phyloP scores from a whole-genome alignment of 257 asterid genomes.

The Gentiana macrophylla region DNA sequence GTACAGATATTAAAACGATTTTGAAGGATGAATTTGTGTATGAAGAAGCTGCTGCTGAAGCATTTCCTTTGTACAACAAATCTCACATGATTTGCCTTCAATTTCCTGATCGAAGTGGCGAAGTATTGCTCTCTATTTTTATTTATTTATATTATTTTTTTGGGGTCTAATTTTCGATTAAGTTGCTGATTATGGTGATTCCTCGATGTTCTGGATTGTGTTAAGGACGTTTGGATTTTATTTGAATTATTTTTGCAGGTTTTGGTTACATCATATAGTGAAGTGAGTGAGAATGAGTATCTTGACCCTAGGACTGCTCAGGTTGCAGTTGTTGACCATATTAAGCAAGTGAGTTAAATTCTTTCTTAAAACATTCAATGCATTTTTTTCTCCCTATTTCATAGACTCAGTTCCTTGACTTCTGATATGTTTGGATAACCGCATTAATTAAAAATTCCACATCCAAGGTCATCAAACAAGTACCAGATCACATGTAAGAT shows the following conservation, averaged over 20 bases:
- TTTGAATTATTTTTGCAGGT: conserved; percentile 38
- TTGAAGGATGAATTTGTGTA: conserved; percentile 60
- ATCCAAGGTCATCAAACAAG: too few relatives aligned
- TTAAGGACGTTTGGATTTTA: conserved; percentile 1
- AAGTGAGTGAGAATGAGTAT: conserved; percentile 67
- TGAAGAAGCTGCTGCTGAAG: conserved; percentile 55
- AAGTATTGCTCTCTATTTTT: conserved; percentile 34
- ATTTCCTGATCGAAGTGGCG: conserved; percentile 85
- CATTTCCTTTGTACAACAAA: conserved; percentile 84
- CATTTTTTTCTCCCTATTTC: background rate
- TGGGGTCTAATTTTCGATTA: background rate
- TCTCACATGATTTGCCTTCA: conserved; percentile 78
- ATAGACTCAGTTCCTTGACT: background rate
- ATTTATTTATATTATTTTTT: conserved; percentile 6
- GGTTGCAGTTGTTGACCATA: conserved; percentile 83
- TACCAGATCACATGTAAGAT: too few relatives aligned
- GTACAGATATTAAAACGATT: conserved; percentile 60
- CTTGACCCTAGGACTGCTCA: conserved; percentile 93
- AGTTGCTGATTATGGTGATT: conserved; percentile 1
- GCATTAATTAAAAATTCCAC: too few relatives aligned
- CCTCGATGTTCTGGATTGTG: background rate
- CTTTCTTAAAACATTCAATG: background rate
- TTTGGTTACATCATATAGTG: conserved; percentile 56
- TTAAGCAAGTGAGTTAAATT: conserved; percentile 55
- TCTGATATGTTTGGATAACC: too few relatives aligned